Percentiles rank a stretch among this genome's conserved stretches.
phyloP scores from a whole-genome alignment of 768 basidiomycete species.

The Suillus plorans region DNA sequence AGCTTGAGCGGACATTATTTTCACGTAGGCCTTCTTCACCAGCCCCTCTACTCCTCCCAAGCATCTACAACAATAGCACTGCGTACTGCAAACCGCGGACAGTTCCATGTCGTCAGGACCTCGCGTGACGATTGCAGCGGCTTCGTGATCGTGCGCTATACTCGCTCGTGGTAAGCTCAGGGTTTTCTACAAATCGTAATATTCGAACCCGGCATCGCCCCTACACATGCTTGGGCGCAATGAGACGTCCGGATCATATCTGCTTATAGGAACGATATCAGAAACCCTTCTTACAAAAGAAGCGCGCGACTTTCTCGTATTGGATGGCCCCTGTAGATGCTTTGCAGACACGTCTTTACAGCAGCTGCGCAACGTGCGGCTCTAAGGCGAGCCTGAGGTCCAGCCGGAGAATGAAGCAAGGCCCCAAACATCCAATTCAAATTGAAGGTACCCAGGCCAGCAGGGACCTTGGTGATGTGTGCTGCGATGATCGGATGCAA shows the following conservation, averaged over 20 bases:
- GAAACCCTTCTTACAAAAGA: slow-evolving; percentile 27
- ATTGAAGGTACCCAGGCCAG: slow-evolving; percentile 2
- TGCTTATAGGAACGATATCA: slow-evolving; percentile 33
- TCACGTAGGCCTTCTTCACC: slow-evolving; percentile 9
- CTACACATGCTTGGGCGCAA: slow-evolving; percentile 24
- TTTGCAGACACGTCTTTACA: slow-evolving; percentile 33
- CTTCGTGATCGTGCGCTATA: slow-evolving; percentile 12
- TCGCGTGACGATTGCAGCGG: slow-evolving; percentile 3
- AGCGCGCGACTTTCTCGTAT: slow-evolving; percentile 21
- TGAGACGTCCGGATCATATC: slow-evolving; percentile 29
- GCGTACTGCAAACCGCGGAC: slow-evolving; percentile 16
- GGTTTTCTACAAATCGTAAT: slow-evolving; percentile 25
- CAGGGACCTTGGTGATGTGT: slow-evolving; percentile 17
- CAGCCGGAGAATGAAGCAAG: slow-evolving; percentile 22
- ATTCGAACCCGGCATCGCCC: slow-evolving; percentile 33
- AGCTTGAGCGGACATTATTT: slow-evolving; percentile 5
- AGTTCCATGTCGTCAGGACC: slow-evolving; percentile 13
- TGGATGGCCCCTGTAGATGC: slow-evolving; percentile 7
- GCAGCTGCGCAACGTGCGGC: slow-evolving; percentile 28
- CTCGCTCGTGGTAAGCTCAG: slow-evolving; percentile 10
- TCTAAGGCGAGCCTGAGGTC: slow-evolving; percentile 18
- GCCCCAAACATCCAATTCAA: slow-evolving; percentile 23
- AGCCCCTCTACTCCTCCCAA: slow-evolving; percentile 17
- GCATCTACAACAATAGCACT: slow-evolving; percentile 25
- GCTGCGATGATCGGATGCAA: slow-evolving; percentile 31